Evolutionary conservation across 306 rosid species (phyloP), one percentile per base, ranked within the genome.

Genomic region (Glycine latifolia): DNA sequence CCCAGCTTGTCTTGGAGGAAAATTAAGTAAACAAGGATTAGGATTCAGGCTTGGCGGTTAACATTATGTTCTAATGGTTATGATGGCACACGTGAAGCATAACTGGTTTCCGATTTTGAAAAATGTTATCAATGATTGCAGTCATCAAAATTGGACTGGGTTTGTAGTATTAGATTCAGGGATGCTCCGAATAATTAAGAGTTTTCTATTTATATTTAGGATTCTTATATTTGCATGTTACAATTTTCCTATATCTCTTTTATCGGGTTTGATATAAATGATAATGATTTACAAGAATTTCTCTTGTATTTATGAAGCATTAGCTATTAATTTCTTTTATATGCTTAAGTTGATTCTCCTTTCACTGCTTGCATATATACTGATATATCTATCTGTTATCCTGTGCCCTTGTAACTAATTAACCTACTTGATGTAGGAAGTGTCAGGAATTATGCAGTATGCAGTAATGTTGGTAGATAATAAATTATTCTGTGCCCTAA

Each of bases 211-310:
- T 68, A 6, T 53, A 10, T 73, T 67, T 73, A 66, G 77, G 71
- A 67, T 79, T 73, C 26, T 20, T 58, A 68, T 47, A 73, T 78
- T 48, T 73, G 33, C 67, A 48, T 75, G 65, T 72, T 60, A 63
- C 41, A n/a, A 10, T 63, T 79, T 56, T 71, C 49, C 49, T 31
- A 15, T 17, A 6, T 77, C 53, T 77, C 53, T 52, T 68, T 75
- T 43, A 12, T 49, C 26, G 13, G 46, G n/a, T 44, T 52, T 55
- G 55, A 78, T 73, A 49, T 63, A 12, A 71, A 62, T 54, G 44
- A 83, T 77, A 71, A 61, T 69, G 31, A n/a, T 79, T 33, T 77
- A 10, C 75, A 44, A 77, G 37, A 77, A 77, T 70, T 73, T 78
- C 43, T 67, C 61, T 31, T 65, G 14, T 16, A 46, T n/a, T 61